Evolutionary conservation across 495 filamentous ascomycete species (phyloP).

Genomic region (Annulohypoxylon moriforme): DNA sequence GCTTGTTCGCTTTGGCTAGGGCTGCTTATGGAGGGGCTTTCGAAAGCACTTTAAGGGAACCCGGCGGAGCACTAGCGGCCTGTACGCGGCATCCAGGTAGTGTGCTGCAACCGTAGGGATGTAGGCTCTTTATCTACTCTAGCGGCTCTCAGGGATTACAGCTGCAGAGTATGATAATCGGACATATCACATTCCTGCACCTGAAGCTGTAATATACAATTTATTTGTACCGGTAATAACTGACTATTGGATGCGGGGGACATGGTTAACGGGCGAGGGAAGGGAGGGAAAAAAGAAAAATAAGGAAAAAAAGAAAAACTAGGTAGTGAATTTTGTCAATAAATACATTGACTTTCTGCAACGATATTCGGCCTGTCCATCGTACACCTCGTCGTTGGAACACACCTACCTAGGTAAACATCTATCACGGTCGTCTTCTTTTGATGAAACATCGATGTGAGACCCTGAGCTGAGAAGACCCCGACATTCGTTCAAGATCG

Average conservation of each 20-base stretch:
- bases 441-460: conserved; percentile 17
- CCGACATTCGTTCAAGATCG: conserved; percentile 26
- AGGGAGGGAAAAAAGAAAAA: conserved; percentile 7
- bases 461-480: conserved; percentile 15
- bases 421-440: background rate
- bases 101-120: conserved; percentile 38
- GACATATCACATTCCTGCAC: conserved; percentile 31
- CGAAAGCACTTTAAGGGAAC: conserved; percentile 14
- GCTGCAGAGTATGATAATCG: conserved; percentile 21
- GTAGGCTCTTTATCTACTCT: conserved; percentile 24
- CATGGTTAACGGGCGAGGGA: conserved; percentile 9
- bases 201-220: conserved; percentile 11
- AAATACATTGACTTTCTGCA: conserved; percentile 11
- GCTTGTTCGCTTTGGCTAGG: conserved; percentile 15
- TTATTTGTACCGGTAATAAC: conserved; percentile 22
- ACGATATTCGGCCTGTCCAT: background rate
- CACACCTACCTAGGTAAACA: background rate
- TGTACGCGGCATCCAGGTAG: conserved; percentile 31
- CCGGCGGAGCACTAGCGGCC: conserved; percentile 32
- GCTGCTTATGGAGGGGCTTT: conserved; percentile 13
- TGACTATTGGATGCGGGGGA: conserved; percentile 27
- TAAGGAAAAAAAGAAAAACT: conserved; percentile 1
- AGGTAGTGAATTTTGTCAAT: conserved; percentile 1
- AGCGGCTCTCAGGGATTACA: conserved; percentile 35
- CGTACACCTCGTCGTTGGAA: background rate